Evolutionary conservation across 441 rosid genomes (phyloP).

Genomic region (Lagerstroemia fauriei): DNA sequence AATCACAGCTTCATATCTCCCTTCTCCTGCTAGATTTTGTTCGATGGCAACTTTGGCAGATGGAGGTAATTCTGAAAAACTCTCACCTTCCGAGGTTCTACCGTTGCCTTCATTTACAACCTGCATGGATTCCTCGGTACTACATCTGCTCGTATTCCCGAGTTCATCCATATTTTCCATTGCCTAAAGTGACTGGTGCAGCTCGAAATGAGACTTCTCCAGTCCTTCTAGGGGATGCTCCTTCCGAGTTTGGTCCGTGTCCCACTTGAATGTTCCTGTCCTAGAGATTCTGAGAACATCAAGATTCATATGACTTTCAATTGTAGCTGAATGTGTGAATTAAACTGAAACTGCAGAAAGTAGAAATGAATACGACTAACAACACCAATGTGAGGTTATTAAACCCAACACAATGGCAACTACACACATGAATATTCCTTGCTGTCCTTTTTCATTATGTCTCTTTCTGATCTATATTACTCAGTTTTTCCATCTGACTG

Average conservation of each 20-base stretch:
- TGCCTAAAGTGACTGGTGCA: slow-evolving; percentile 33
- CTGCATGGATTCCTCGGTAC: slow-evolving; percentile 26
- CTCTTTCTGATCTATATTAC: too few relatives aligned
- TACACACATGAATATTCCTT: too few relatives aligned
- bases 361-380: not conserved
- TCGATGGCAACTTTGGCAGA: slow-evolving; percentile 33
- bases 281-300: not conserved
- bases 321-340: not conserved
- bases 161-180: slow-evolving; percentile 29
- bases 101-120: slow-evolving; percentile 31
- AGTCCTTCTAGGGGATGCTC: slow-evolving; percentile 27
- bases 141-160: slow-evolving; percentile 23
- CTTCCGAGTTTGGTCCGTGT: slow-evolving; percentile 18
- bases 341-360: not conserved
- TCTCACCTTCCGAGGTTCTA: slow-evolving; percentile 40
- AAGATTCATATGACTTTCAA: not conserved
- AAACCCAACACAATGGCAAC: not conserved
- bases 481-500: not conserved
- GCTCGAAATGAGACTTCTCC: slow-evolving; percentile 25
- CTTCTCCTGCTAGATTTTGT: slow-evolving; percentile 20
- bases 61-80: slow-evolving; percentile 43
- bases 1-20: slow-evolving; percentile 27
- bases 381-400: too few relatives aligned
- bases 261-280: slow-evolving; percentile 42
- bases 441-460: not conserved